A percentile compares a stretch with the other conserved stretches of the same genome.
Conservation (phyloP, 768 basidiomycete genomes). For the Podaxis sp. region DNA sequence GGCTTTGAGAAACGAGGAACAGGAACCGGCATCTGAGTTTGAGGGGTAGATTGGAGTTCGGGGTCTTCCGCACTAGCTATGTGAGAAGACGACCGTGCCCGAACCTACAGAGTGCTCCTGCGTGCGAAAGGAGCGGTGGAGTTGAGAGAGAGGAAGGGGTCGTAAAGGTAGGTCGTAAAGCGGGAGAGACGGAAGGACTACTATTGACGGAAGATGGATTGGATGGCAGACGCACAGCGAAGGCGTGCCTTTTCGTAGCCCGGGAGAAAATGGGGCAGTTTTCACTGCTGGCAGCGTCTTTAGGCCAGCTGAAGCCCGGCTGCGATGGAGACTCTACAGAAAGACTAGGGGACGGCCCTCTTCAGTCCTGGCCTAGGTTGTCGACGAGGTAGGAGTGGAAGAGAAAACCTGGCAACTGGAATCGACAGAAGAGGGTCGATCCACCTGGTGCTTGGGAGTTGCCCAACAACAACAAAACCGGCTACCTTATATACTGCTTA, state of each 20-base stretch:
- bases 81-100: conserved; percentile 40
- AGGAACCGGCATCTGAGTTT: conserved; percentile 83
- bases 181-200: conserved; percentile 33
- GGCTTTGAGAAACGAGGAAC: conserved; percentile 62
- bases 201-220: conserved; percentile 26
- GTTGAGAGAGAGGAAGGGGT: conserved; percentile 42
- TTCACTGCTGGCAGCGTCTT: conserved; percentile 17
- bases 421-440: conserved; percentile 52
- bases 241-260: conserved; percentile 81
- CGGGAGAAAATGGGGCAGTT: conserved; percentile 25
- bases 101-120: conserved; percentile 41
- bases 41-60: conserved; percentile 36
- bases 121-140: conserved; percentile 32
- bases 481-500: conserved; percentile 30
- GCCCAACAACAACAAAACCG: conserved; percentile 24
- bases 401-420: conserved; percentile 42
- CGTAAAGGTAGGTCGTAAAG: conserved; percentile 74
- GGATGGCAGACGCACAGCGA: conserved; percentile 85
- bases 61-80: conserved; percentile 43
- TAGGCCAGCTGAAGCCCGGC: conserved; percentile 26
- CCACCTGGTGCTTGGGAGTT: conserved; percentile 40
- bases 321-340: conserved; percentile 24
- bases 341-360: conserved; percentile 35
- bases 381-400: conserved; percentile 28
- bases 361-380: conserved; percentile 42